A percentile compares a stretch with the other conserved stretches of the same genome.
These are phyloP conservation scores for Trichosphaerium sp. DNA, from an alignment of 78 protist species.

Conservation along the genomic window DNA sequence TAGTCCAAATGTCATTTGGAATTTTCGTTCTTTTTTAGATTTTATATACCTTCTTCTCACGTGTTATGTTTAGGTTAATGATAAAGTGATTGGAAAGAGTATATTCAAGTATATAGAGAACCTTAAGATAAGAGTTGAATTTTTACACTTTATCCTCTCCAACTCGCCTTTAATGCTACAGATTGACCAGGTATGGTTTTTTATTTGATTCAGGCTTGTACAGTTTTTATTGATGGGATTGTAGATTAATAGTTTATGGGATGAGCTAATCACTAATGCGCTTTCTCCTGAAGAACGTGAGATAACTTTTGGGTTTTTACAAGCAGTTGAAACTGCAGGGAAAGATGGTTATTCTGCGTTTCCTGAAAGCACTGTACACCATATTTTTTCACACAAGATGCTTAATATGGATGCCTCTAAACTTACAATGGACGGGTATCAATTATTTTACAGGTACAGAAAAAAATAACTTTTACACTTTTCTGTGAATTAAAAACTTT, in stretches of 20 bases:
- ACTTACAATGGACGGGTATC: too few species aligned
- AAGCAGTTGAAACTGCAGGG: conserved; percentile 16
- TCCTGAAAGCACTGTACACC: conserved; percentile 12
- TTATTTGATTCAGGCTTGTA: too few species aligned
- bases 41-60: too few species aligned
- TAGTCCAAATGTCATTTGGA: too few species aligned
- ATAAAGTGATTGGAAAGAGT: too few species aligned
- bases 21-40: too few species aligned
- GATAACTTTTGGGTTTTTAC: conserved; percentile 15
- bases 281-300: conserved; percentile 33
- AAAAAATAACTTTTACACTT: too few species aligned
- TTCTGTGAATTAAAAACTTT: too few species aligned
- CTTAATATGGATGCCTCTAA: conserved; percentile 19
- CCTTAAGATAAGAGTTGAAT: conserved; percentile 20
- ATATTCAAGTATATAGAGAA: conserved; percentile 22
- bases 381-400: conserved; percentile 41
- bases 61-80: too few species aligned
- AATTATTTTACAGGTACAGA: too few species aligned
- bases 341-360: neutral
- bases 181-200: conserved; percentile 17
- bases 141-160: conserved; percentile 22
- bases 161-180: conserved; percentile 27
- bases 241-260: conserved; percentile 36
- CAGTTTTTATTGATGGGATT: too few species aligned
- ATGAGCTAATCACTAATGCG: conserved; percentile 9